These are phyloP conservation scores for Ustilago tritici DNA, from an alignment of 1,284 basidiomycete species.

Conservation along the genomic window DNA sequence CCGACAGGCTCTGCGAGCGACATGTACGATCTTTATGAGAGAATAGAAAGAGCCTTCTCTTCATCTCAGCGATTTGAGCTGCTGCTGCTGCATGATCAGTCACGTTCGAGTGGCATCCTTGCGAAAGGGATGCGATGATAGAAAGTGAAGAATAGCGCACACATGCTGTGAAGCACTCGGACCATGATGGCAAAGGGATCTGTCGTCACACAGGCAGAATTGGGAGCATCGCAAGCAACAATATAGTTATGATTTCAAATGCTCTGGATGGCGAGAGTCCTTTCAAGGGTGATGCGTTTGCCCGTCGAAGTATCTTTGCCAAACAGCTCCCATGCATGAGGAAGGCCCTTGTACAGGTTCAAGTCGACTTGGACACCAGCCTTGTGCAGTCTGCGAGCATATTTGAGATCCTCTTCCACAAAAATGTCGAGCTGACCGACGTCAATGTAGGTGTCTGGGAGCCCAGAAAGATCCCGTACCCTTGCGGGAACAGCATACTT, in stretches of 20 bases:
- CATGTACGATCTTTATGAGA: too few species aligned
- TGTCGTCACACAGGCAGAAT: too few species aligned
- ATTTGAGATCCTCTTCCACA: conserved; percentile 26
- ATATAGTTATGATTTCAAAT: conserved; percentile 5
- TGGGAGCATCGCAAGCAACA: too few species aligned
- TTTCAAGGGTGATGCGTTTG: conserved; percentile 9
- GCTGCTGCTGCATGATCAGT: too few species aligned
- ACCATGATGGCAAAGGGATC: too few species aligned
- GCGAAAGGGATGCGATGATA: too few species aligned
- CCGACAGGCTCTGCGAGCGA: too few species aligned
- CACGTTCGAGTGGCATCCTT: too few species aligned
- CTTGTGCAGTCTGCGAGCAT: conserved; percentile 21
- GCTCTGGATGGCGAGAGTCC: conserved; percentile 25
- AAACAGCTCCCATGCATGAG: conserved; percentile 37
- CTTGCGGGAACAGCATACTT: conserved; percentile 29
- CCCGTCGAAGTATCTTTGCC: conserved; percentile 6
- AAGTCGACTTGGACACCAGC: conserved; percentile 35
- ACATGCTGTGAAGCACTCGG: too few species aligned
- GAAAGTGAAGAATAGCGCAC: too few species aligned
- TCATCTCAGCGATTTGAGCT: too few species aligned
- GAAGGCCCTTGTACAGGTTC: conserved; percentile 27
- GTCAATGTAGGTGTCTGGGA: conserved; percentile 36
- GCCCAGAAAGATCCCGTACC: conserved; percentile 21
- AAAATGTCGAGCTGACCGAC: conserved; percentile 43
- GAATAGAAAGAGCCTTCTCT: too few species aligned